phyloP scores from a whole-genome alignment of 2,329 filamentous ascomycete genomes.

The Chrysoporthe cubensis region DNA sequence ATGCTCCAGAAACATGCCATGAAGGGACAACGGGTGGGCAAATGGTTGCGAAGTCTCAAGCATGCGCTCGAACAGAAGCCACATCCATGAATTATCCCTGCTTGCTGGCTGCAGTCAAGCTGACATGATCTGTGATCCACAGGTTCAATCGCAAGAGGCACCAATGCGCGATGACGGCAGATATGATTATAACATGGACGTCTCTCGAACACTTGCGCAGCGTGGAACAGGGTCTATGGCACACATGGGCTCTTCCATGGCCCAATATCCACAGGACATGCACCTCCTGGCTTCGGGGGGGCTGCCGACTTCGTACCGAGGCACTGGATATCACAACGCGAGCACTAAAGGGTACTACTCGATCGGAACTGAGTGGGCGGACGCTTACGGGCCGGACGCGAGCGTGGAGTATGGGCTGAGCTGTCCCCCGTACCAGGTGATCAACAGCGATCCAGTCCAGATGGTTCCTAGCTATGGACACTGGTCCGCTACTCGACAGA shows the following conservation, averaged over 20 bases:
- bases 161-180: slow-evolving; percentile 39
- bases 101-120: not conserved
- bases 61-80: not conserved
- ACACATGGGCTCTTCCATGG: slow-evolving; percentile 35
- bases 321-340: slow-evolving; percentile 28
- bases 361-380: slow-evolving; percentile 40
- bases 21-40: not conserved
- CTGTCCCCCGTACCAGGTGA: slow-evolving; percentile 40
- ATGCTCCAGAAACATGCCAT: not conserved
- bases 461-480: slow-evolving; percentile 38
- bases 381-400: slow-evolving; percentile 42
- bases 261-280: slow-evolving; percentile 42
- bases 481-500: slow-evolving; percentile 26
- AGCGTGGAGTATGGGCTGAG: slow-evolving; percentile 43
- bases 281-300: slow-evolving; percentile 38
- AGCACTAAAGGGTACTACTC: slow-evolving; percentile 37
- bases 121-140: slow-evolving; percentile 16
- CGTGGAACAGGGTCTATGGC: slow-evolving; percentile 34
- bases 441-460: slow-evolving; percentile 40
- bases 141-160: slow-evolving; percentile 47
- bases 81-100: not conserved
- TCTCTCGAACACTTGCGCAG: slow-evolving; percentile 40
- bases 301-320: slow-evolving; percentile 40
- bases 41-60: not conserved
- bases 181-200: slow-evolving; percentile 44